These are phyloP conservation scores for Curvularia eragrostidis DNA, from an alignment of 2,329 filamentous ascomycete genomes.

Conservation along the genomic window DNA sequence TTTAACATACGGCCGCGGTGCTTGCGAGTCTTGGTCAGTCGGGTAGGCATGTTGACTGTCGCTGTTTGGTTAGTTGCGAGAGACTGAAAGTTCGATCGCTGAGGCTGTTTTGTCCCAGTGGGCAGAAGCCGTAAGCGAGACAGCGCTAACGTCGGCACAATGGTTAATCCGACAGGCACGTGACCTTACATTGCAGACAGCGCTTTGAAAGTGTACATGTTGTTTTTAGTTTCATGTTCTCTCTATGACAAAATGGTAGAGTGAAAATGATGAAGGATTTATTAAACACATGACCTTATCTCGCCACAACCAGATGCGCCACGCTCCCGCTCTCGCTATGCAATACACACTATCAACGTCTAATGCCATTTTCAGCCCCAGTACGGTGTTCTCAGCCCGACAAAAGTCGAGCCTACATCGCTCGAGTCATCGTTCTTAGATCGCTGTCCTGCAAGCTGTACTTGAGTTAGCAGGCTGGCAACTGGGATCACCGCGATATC, in stretches of 20 bases:
- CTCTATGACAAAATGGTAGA: not conserved
- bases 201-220: too few relatives aligned
- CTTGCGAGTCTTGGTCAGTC: slow-evolving; percentile 44
- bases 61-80: slow-evolving; percentile 40
- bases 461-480: slow-evolving; percentile 15
- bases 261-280: not conserved
- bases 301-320: slow-evolving; percentile 14
- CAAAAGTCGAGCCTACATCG: slow-evolving; percentile 45
- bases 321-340: slow-evolving; percentile 34
- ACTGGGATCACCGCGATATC: not conserved
- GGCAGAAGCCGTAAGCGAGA: slow-evolving; percentile 28
- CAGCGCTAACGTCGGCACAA: slow-evolving; percentile 6
- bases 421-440: slow-evolving; percentile 68
- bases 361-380: slow-evolving; percentile 40
- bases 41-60: slow-evolving; percentile 42
- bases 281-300: slow-evolving; percentile 15
- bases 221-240: too few relatives aligned
- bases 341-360: slow-evolving; percentile 27
- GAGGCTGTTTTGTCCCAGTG: slow-evolving; percentile 17
- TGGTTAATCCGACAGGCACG: slow-evolving; percentile 13
- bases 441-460: slow-evolving; percentile 67
- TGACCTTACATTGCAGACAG: too few relatives aligned
- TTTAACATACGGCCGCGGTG: slow-evolving; percentile 72
- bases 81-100: slow-evolving; percentile 8
- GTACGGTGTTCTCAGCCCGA: slow-evolving; percentile 50